Base-by-base conservation (phyloP, 2,329 filamentous ascomycete genomes). In the Ophiocordyceps sinensis region DNA sequence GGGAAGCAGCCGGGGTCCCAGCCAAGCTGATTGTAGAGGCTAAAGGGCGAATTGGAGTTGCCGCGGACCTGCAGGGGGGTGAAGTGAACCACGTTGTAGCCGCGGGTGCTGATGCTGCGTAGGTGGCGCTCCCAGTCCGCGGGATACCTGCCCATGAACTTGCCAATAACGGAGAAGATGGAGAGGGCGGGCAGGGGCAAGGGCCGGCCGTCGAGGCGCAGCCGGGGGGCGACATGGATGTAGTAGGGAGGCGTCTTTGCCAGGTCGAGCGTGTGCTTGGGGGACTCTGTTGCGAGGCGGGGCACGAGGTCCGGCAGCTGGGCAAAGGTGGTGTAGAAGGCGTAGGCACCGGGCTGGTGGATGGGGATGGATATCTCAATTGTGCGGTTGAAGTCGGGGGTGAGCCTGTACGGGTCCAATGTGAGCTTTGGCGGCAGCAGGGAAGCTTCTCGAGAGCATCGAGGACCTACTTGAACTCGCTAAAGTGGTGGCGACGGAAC, bases 51-150 rank as follows among this genome's bases (percentile, higher is more conserved):
- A 57, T 98, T 94, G 40, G 91, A 98, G 36, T 70, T 73, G 43
- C 91, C 91, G 44, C 91, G 79, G 44, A 82, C 72, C 70, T 94
- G 91, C 49, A 98, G 68, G 10, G 91, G 91, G 2, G 91, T 95
- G 60, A 98, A 98, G 61, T 98, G 91, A 45, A 98, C 79, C 87
- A 96, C 95, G 65, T 98, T 98, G 71, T 98, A 98, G 37, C 88
- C 88, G 45, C 91, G 75, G 53, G 84, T 77, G 57, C 85, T 84
- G 58, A 98, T 94, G 26, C 91, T 88, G 43, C 75, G 73, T 43
- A 98, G 66, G 58, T 96, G 89, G 40, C 77, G 82, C 57, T 95
- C 78, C 88, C 89, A 98, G 53, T 94, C 85, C 14, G 70, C 70
- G 0, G 89, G 86, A 56, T 91, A 94, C 55, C 81, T 79, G 47